Conservation (phyloP, 2,329 filamentous ascomycete species). For the Furcasterigmium sp. region DNA sequence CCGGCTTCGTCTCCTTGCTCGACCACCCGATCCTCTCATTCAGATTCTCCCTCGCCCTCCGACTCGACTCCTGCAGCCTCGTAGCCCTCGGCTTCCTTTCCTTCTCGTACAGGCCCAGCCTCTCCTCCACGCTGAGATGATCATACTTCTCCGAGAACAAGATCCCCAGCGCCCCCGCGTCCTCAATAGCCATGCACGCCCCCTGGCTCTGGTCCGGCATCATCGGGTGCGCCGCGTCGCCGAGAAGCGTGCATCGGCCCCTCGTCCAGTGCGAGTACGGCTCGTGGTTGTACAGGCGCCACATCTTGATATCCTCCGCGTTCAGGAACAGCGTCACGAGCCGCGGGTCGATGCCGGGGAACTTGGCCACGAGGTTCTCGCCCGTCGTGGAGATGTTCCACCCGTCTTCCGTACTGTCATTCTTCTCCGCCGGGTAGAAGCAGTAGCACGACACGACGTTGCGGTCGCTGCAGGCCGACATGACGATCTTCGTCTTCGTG, state of each 20-base stretch:
- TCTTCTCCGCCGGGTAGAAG: conserved; percentile 57
- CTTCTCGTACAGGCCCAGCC: conserved; percentile 6
- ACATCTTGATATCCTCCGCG: conserved; percentile 20
- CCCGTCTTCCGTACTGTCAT: conserved; percentile 55
- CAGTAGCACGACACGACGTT: conserved; percentile 64
- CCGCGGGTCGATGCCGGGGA: conserved; percentile 7
- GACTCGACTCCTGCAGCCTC: conserved; percentile 6
- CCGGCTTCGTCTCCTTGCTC: conserved; percentile 41
- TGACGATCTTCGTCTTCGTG: conserved; percentile 64
- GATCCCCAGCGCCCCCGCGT: conserved; percentile 7
- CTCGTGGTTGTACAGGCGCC: conserved; percentile 19
- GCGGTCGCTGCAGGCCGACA: conserved; percentile 63
- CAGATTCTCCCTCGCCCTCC: neutral
- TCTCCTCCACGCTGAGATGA: neutral
- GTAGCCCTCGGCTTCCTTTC: conserved; percentile 8
- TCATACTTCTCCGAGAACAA: conserved; percentile 4
- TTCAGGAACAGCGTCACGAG: conserved; percentile 14
- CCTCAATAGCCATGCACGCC: conserved; percentile 8
- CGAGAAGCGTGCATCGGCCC: conserved; percentile 1
- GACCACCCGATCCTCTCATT: neutral
- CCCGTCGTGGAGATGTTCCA: conserved; percentile 44
- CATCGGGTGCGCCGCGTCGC: conserved; percentile 10
- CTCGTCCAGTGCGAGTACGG: conserved; percentile 22
- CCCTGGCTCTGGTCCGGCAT: conserved; percentile 10
- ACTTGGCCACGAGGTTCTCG: conserved; percentile 9